Evolutionary conservation across 2,329 filamentous ascomycete genomes (phyloP), one percentile per base, ranked within the genome.

Genomic region (Xylariaceae sp.): DNA sequence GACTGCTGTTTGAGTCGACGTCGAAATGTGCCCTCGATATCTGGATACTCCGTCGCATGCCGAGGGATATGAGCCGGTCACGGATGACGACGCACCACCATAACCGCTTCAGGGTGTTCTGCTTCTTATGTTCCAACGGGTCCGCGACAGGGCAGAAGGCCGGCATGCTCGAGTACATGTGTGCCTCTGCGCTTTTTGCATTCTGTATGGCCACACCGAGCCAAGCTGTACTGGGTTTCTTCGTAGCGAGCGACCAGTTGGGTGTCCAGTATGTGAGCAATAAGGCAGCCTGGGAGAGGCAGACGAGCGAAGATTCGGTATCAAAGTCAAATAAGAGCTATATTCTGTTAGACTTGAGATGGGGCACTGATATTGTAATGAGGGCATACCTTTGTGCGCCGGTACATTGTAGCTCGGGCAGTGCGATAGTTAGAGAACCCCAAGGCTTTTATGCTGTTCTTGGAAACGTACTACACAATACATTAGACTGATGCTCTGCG

Each of bases 41-140:
- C 43, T 74, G 70, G n/a, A 71, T 61, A 28, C 64, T 64, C 9
- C 70, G 63, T n/a, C 71, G 64, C 43, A 74, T 62, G 3, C 70
- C 66, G 7, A 76, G 59, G 3, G 66, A 63, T 17, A 76, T 47
- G 13, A 71, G 68, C 27, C 70, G 64, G 50, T 75, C 72, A 9
- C 73, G 67, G 4, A 75, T 60, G 28, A 76, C 60, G 41, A 71
- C 73, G 41, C 69, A 71, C 71, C 72, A 76, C 71, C 71, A 75
- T 6, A 76, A 54, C 2, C 71, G 60, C 52, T 74, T 76, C 21
- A 69, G 61, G 6, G 62, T 56, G 43, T 64, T 61, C 38, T 64
- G 59, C 43, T 64, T 63, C 45, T 61, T 59, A 8, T 57, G 48
- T 31, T 64, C 56, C 8, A 60, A 46, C 1, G 60, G 57, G 4